Percentiles rank a stretch among this genome's conserved stretches.
Evolutionary conservation across 805 yeast species (phyloP).

Genomic region (Kazachstania kunashirensis): DNA sequence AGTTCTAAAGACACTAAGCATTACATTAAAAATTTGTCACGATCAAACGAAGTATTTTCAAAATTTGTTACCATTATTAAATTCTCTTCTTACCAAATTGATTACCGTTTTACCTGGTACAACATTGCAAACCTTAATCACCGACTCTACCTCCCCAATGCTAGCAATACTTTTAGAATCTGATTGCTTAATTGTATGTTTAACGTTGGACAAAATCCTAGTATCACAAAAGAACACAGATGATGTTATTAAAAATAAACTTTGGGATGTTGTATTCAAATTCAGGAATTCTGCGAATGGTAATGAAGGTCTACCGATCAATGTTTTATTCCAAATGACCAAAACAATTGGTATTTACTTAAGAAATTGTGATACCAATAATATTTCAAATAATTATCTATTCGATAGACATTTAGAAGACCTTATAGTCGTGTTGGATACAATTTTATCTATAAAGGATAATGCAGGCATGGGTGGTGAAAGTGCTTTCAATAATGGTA

Average conservation of each 20-base stretch:
- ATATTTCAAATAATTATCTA: conserved; percentile 6
- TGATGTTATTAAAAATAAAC: conserved; percentile 4
- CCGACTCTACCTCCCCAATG: conserved; percentile 2
- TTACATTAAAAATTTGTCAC: conserved; percentile 13
- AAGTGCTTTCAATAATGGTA: conserved; percentile 24
- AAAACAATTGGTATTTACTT: conserved; percentile 27
- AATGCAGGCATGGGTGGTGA: conserved; percentile 18
- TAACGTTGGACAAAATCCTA: conserved; percentile 23
- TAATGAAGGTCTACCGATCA: conserved; percentile 10
- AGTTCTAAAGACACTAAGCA: conserved; percentile 8
- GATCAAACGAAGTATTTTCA: conserved; percentile 22
- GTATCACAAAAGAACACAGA: conserved; percentile 8
- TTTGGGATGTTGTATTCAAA: conserved; percentile 20
- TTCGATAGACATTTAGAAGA: conserved; percentile 8
- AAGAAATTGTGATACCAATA: conserved; percentile 7
- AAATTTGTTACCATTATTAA: conserved; percentile 17
- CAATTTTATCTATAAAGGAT: conserved; percentile 9
- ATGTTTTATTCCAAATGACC: conserved; percentile 22
- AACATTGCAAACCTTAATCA: conserved; percentile 7
- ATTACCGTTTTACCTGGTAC: conserved; percentile 23
- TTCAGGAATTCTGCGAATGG: conserved; percentile 10
- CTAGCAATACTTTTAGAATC: conserved; percentile 11
- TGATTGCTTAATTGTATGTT: conserved; percentile 18
- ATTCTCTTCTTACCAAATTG: conserved; percentile 19
- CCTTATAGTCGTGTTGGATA: conserved; percentile 11